phyloP scores from a whole-genome alignment of 495 filamentous ascomycete species.

The Neurospora africana region DNA sequence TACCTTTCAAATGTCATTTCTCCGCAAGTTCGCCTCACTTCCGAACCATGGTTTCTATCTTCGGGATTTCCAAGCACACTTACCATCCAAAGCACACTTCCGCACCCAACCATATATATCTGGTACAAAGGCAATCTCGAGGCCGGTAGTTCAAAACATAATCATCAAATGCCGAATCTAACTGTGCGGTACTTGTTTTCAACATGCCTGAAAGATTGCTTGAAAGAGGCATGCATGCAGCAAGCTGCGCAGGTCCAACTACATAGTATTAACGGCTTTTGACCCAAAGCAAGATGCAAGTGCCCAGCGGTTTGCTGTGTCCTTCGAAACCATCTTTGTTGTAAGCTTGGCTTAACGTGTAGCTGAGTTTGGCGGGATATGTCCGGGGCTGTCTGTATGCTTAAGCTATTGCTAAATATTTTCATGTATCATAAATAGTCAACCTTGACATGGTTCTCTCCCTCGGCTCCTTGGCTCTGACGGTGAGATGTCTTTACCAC shows the following conservation, averaged over 20 bases:
- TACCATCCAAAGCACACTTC: too few species aligned
- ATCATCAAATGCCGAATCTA: background rate
- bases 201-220: background rate
- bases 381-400: too few species aligned
- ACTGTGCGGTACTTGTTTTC: background rate
- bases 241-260: too few species aligned
- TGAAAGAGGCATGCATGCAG: too few species aligned
- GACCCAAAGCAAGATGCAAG: background rate
- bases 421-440: too few species aligned
- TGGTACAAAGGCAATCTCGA: background rate
- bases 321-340: background rate
- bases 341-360: background rate
- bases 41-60: background rate
- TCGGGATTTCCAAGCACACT: background rate
- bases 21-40: background rate
- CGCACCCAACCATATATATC: too few species aligned
- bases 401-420: too few species aligned
- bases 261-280: background rate
- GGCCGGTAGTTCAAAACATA: background rate
- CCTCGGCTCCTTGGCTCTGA: background rate
- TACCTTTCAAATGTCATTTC: background rate
- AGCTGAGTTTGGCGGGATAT: too few species aligned
- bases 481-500: background rate
- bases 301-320: background rate
- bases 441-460: background rate